Evolutionary conservation across 31 red algal species (phyloP), one percentile per base, ranked within the genome.

Genomic region (Asparagopsis taxiformis): DNA sequence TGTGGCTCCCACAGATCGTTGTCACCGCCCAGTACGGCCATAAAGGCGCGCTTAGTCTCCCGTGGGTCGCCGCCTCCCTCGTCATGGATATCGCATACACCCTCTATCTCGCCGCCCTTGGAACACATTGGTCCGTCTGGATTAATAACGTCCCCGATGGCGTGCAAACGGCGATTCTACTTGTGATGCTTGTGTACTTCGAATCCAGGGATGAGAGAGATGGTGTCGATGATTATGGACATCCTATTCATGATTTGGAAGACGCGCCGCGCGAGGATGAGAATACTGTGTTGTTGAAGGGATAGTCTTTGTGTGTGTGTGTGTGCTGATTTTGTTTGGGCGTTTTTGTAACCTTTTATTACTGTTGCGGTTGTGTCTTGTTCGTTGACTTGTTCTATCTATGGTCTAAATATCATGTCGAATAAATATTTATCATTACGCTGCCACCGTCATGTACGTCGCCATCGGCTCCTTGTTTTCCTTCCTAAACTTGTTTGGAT

Each of bases 1-100:
- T 95, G 92, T 95, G 92, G 92, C 56, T 90, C 7, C 92, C 92
- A 31, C 92, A 95, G 55, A 90, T 95, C 51, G 38, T 59, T 11
- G 70, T 85, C 20, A 95, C 92, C 11, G 68, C 24, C 23, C 25
- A 55, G 1, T 95, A 69, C 50, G 75, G 80, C 8, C 92, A 95
- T 57, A 79, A 80, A 43, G 92, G 92, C 61, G 85, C 78, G 6
- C 62, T 95, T 26, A 89, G 84, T 65, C 8, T 80, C 36, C 31
- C 57, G 25, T 94, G 91, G 91, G 91, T 94, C 5, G 22, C 87
- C 16, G 62, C 74, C 8, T 84, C 85, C 15, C 55, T 95, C 29
- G 41, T 95, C 39, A 81, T 75, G 59, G 92, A 95, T 44, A 69
- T 95, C 3, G 62, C 82, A 1, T 95, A 90, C 59, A 85, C 80